Evolutionary conservation across 179 eudicot species (phyloP).

Genomic region (Sideroxylon spinosum): DNA sequence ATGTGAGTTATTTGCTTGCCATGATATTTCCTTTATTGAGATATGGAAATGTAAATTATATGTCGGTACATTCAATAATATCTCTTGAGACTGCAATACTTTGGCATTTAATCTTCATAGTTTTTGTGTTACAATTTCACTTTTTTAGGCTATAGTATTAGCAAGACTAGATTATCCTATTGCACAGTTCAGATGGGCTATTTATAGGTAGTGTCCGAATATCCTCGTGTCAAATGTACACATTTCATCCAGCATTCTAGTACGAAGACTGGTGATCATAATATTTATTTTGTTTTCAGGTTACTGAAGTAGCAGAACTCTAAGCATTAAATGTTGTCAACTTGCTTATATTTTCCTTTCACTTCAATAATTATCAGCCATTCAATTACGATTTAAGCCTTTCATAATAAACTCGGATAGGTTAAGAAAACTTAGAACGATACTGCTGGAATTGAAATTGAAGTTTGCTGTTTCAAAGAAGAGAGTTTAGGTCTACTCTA

Average conservation of each 20-base stretch:
- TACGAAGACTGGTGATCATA: not conserved
- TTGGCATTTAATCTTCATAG: not conserved
- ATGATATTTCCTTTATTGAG: not conserved
- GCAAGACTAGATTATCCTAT: not conserved
- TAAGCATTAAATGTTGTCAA: not conserved
- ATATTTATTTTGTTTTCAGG: not conserved
- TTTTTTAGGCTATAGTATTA: not conserved
- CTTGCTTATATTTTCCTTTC: not conserved
- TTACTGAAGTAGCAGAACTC: not conserved
- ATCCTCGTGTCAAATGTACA: not conserved
- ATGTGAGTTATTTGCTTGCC: slow-evolving; percentile 48
- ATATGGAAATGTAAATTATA: not conserved
- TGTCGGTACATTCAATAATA: not conserved
- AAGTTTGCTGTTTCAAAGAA: not conserved
- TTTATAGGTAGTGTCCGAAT: not conserved
- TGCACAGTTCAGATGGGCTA: not conserved
- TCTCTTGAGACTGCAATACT: not conserved
- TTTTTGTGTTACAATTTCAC: not conserved
- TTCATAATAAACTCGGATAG: not conserved
- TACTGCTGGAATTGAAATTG: not conserved
- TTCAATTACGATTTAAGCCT: not conserved
- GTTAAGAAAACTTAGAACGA: not conserved
- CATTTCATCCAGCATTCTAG: not conserved
- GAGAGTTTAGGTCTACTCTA: not conserved
- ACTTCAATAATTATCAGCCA: not conserved